phyloP scores from a whole-genome alignment of 2,329 filamentous ascomycete genomes.

The Fusarium hainanense region DNA sequence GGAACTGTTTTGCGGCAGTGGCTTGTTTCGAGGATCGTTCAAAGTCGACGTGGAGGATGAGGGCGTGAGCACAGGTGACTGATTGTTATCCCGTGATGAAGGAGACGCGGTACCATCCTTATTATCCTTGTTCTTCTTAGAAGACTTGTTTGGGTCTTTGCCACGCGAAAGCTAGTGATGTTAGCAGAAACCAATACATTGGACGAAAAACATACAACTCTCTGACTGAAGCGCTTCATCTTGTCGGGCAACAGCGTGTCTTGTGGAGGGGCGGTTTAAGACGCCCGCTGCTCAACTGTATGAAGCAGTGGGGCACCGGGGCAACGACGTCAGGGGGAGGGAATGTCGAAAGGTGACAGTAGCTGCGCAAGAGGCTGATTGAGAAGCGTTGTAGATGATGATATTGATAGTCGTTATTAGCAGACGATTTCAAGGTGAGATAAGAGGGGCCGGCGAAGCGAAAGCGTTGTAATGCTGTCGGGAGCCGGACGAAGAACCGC shows the following conservation, averaged over 20 bases:
- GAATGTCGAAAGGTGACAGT: conserved; percentile 35
- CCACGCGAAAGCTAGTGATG: conserved; percentile 83
- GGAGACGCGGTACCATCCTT: conserved; percentile 86
- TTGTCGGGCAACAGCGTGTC: conserved; percentile 57
- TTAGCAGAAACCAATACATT: conserved; percentile 25
- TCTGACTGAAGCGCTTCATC: conserved; percentile 98
- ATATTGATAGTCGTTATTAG: conserved; percentile 28
- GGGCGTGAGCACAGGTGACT: conserved; percentile 77
- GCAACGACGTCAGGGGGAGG: conserved; percentile 49
- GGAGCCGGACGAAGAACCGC: conserved; percentile 33
- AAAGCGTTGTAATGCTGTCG: conserved; percentile 36
- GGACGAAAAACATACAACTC: conserved; percentile 78
- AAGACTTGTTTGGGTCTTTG: conserved; percentile 87
- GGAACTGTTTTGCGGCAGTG: conserved; percentile 69
- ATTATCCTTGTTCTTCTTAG: conserved; percentile 77
- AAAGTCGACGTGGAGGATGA: conserved; percentile 90
- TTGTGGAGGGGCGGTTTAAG: conserved; percentile 44
- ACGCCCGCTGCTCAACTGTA: conserved; percentile 44
- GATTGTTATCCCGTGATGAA: conserved; percentile 67
- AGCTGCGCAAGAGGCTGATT: conserved; percentile 34
- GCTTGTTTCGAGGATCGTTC: conserved; percentile 87
- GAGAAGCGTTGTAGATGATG: conserved; percentile 34
- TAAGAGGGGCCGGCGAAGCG: conserved; percentile 40
- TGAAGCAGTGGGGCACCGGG: conserved; percentile 47
- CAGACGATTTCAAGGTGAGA: conserved; percentile 23